Evolutionary conservation across 352 stramenopile genomes (phyloP).

Genomic region (Phytophthora constricta): DNA sequence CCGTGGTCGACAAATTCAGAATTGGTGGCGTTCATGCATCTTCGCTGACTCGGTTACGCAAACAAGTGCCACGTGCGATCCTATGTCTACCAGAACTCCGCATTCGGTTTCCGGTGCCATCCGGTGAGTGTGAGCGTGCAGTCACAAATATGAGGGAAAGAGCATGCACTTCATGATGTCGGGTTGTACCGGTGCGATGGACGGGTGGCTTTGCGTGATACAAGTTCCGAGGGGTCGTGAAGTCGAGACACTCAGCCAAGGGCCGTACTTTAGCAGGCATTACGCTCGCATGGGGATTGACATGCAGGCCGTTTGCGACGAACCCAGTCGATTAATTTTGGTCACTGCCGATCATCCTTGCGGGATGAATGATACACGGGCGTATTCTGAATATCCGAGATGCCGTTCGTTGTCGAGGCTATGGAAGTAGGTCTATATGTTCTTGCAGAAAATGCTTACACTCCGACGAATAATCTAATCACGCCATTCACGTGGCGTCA

Average conservation of each 20-base stretch:
- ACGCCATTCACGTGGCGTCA: not conserved
- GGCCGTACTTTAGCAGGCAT: not conserved
- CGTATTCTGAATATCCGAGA: not conserved
- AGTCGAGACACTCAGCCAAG: not conserved
- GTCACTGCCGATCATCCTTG: not conserved
- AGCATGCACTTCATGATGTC: not conserved
- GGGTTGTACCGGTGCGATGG: not conserved
- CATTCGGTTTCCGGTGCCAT: not conserved
- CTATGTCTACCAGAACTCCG: not conserved
- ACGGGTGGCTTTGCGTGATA: not conserved
- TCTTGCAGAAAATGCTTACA: not conserved
- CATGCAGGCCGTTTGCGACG: not conserved
- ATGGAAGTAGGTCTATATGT: not conserved
- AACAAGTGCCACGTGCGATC: not conserved
- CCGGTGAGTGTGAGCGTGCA: not conserved
- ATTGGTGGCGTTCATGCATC: not conserved
- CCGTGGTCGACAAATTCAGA: not conserved
- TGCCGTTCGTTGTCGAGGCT: not conserved
- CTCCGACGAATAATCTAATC: not conserved
- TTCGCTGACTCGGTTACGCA: not conserved
- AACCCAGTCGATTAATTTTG: not conserved
- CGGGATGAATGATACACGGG: not conserved
- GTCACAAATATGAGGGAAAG: not conserved
- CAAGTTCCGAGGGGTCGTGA: not conserved
- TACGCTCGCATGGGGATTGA: not conserved